A percentile compares a stretch with the other conserved stretches of the same genome.
Conservation (phyloP, 257 asterid genomes). For the Solanum chiquidenum region DNA sequence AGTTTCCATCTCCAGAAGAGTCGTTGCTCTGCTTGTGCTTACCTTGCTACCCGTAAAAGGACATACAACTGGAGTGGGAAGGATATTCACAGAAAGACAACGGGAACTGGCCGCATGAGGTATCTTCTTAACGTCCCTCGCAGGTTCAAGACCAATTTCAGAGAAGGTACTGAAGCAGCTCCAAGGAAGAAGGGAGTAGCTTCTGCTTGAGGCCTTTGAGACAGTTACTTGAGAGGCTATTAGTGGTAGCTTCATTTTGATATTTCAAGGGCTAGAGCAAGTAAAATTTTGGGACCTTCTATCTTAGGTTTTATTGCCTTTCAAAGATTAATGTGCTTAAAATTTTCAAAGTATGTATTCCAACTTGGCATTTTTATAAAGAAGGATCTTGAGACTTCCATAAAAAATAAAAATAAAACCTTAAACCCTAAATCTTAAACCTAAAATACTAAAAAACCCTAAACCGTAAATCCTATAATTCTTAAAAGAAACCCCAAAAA, state of each 20-base stretch:
- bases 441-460: no score
- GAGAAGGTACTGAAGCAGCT: conserved; percentile 82
- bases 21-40: conserved; percentile 53
- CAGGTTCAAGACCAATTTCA: conserved; percentile 67
- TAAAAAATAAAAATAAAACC: no score
- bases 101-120: conserved; percentile 79
- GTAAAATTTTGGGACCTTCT: no score
- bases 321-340: no score
- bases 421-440: no score
- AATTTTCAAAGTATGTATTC: no score
- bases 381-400: no score
- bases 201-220: conserved; percentile 27
- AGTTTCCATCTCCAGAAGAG: conserved; percentile 60
- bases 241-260: conserved; percentile 1
- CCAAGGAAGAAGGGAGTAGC: conserved; percentile 67
- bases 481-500: no score
- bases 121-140: conserved; percentile 58
- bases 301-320: no score
- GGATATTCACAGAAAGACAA: conserved; percentile 75
- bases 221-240: conserved; percentile 3
- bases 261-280: no score
- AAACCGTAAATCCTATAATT: no score
- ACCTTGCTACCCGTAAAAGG: conserved; percentile 55
- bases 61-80: conserved; percentile 66
- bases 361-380: no score